These are phyloP conservation scores for Colletotrichum neosansevieriae DNA, from an alignment of 2,329 filamentous ascomycete genomes.

Conservation along the genomic window DNA sequence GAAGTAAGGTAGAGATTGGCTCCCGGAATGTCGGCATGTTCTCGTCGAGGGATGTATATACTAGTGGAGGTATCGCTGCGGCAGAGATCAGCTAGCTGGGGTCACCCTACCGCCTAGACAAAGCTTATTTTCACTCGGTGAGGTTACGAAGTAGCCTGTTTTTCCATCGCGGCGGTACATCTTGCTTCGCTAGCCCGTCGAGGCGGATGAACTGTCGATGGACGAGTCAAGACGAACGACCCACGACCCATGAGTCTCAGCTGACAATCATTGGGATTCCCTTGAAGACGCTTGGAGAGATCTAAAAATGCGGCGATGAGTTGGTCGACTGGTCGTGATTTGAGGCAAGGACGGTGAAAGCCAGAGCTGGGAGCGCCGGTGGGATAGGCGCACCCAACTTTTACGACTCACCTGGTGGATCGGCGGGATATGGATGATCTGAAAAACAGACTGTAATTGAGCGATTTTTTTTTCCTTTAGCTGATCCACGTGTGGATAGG, in stretches of 20 bases:
- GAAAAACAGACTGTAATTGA: slow-evolving; percentile 3
- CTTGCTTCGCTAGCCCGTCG: not conserved
- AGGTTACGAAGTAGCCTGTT: not conserved
- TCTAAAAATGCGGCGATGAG: not conserved
- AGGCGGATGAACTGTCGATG: not conserved
- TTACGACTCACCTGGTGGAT: not conserved
- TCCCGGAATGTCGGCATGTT: slow-evolving; percentile 14
- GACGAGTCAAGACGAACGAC: slow-evolving; percentile 8
- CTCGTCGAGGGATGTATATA: not conserved
- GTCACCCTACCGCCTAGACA: slow-evolving; percentile 25
- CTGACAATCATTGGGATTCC: not conserved
- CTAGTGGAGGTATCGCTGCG: slow-evolving; percentile 5
- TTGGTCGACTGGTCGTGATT: not conserved
- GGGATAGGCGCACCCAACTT: not conserved
- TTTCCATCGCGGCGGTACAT: not conserved
- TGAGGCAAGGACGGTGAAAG: not conserved
- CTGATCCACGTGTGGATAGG: not conserved
- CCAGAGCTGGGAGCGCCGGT: not conserved
- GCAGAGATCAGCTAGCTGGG: slow-evolving; percentile 23
- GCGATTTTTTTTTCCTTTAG: slow-evolving; percentile 8
- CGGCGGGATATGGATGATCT: not conserved
- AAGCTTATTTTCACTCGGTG: slow-evolving; percentile 29
- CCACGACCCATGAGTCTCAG: not conserved
- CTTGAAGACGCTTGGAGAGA: not conserved
- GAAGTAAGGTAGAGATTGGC: slow-evolving; percentile 9